phyloP scores from a whole-genome alignment of 257 asterid species.

The Solanum pinnatisectum region DNA sequence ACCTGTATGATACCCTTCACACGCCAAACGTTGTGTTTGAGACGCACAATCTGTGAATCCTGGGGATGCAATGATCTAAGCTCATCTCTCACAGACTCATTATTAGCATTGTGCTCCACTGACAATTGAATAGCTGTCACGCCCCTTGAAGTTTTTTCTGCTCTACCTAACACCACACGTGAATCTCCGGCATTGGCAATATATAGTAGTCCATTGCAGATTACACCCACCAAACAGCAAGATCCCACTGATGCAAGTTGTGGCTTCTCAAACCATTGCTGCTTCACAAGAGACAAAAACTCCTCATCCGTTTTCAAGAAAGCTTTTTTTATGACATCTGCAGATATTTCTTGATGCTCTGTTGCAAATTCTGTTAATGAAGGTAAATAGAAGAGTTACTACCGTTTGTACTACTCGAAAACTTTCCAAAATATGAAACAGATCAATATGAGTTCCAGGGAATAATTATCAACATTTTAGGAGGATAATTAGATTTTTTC shows the following conservation, averaged over 20 bases:
- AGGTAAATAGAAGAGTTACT: neutral
- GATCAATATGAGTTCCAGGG: neutral
- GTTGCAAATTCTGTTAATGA: conserved; percentile 44
- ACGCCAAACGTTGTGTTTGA: conserved; percentile 90
- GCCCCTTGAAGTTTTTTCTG: conserved; percentile 41
- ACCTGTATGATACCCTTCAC: conserved; percentile 98
- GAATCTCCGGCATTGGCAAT: conserved; percentile 95
- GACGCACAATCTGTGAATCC: conserved; percentile 75
- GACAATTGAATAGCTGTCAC: conserved; percentile 65
- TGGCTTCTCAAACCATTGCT: conserved; percentile 63
- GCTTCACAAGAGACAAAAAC: conserved; percentile 62
- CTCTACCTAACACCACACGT: conserved; percentile 74
- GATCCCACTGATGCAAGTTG: conserved; percentile 89
- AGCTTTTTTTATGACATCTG: conserved; percentile 57
- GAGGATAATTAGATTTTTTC: neutral
- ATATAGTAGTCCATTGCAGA: conserved; percentile 62
- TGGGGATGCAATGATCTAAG: conserved; percentile 64
- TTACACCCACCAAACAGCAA: conserved; percentile 85
- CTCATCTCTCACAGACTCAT: conserved; percentile 69
- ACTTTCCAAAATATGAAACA: neutral
- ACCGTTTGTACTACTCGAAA: neutral
- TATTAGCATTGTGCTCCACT: conserved; percentile 72
- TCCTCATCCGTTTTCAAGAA: conserved; percentile 86
- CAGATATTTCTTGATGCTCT: conserved; percentile 61
- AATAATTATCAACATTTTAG: neutral